phyloP scores from a whole-genome alignment of 2,329 filamentous ascomycete species.

The Fusarium sp. region DNA sequence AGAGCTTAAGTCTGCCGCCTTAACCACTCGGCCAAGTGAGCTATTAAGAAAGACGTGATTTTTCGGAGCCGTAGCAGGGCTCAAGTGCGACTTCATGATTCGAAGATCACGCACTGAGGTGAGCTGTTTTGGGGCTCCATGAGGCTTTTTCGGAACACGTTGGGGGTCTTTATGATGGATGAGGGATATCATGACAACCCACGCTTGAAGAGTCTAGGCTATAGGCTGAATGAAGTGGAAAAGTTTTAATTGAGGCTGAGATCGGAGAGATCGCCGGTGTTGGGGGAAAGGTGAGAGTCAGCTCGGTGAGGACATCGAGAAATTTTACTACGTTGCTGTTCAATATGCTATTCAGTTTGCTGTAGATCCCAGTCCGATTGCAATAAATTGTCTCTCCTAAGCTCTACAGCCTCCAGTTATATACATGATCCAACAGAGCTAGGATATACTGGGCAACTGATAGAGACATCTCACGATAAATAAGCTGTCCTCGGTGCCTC shows the following conservation, averaged over 20 bases:
- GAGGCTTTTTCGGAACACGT: neutral
- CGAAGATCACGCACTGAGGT: neutral
- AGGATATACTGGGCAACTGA: neutral
- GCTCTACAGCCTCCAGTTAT: too few relatives aligned
- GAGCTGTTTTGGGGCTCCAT: neutral
- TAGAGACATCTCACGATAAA: neutral
- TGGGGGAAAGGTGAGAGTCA: neutral
- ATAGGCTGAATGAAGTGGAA: neutral
- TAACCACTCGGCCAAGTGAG: slow-evolving; percentile 24
- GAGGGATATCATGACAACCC: neutral
- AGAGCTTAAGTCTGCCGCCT: slow-evolving; percentile 22
- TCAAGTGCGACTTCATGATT: accelerated
- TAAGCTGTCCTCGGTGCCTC: slow-evolving; percentile 3
- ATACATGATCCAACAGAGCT: neutral
- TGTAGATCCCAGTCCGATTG: neutral
- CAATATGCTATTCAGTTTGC: neutral
- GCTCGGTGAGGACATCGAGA: neutral
- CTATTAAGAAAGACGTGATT: neutral
- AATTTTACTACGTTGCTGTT: neutral
- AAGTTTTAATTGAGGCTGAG: neutral
- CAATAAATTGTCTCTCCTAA: too few relatives aligned
- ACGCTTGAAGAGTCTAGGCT: neutral
- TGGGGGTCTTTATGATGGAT: neutral
- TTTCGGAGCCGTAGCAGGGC: accelerated
- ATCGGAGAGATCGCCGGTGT: neutral